phyloP scores from a whole-genome alignment of 768 basidiomycete genomes.

The Pleurotus citrinopileatus region DNA sequence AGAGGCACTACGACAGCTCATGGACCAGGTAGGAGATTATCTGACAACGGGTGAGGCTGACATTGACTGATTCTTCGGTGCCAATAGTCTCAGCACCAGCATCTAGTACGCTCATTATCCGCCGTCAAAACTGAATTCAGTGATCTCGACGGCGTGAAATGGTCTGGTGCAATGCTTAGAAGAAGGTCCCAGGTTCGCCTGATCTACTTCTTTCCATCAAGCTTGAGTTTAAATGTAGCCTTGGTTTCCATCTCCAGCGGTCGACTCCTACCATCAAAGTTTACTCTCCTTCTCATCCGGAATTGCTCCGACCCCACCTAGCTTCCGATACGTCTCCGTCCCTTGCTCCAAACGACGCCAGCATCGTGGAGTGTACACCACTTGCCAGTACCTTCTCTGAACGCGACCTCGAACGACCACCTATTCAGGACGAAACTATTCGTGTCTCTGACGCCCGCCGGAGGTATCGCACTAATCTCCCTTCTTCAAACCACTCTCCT shows the following conservation, averaged over 20 bases:
- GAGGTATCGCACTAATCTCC: not conserved
- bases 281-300: not conserved
- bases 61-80: not conserved
- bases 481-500: not conserved
- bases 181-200: constrained; percentile 1
- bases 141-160: constrained; percentile 8
- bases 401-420: not conserved
- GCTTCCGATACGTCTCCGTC: not conserved
- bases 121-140: constrained; percentile 9
- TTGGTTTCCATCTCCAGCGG: not conserved
- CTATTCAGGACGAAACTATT: constrained; percentile 2
- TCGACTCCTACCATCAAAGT: not conserved
- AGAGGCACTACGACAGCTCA: constrained; percentile 1
- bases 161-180: constrained; percentile 1
- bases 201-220: not conserved
- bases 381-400: not conserved
- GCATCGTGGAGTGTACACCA: not conserved
- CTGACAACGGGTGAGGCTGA: not conserved
- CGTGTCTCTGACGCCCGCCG: constrained; percentile 1
- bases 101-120: not conserved
- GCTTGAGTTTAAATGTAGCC: not conserved
- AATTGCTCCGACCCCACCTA: not conserved
- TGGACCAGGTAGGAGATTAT: constrained; percentile 1
- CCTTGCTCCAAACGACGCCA: not conserved
- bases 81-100: constrained; percentile 3